Evolutionary conservation across 148 eudicot genomes (phyloP).

Genomic region (Arbutus unedo): DNA sequence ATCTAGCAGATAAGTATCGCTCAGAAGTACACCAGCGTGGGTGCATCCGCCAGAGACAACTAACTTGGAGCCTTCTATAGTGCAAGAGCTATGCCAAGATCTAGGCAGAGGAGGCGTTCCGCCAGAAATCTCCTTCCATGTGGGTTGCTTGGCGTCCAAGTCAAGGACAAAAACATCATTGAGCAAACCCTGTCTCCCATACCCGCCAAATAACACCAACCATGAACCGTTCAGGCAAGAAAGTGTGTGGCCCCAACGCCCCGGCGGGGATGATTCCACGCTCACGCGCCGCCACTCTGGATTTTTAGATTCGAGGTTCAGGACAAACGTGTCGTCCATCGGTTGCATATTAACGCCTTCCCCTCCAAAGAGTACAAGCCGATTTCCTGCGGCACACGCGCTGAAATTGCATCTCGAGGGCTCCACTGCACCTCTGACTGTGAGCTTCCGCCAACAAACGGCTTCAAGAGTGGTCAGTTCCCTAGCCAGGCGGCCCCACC

Average conservation of each 20-base stretch:
- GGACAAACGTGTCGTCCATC: slow-evolving; percentile 83
- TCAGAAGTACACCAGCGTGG: slow-evolving; percentile 74
- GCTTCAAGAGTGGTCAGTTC: slow-evolving; percentile 90
- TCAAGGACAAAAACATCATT: slow-evolving; percentile 82
- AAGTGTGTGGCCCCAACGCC: slow-evolving; percentile 89
- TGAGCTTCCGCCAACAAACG: slow-evolving; percentile 71
- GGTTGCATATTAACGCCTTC: slow-evolving; percentile 91
- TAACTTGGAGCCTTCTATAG: slow-evolving; percentile 75
- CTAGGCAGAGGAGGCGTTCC: slow-evolving; percentile 73
- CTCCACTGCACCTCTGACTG: slow-evolving; percentile 74
- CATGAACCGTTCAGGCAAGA: slow-evolving; percentile 67
- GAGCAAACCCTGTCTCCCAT: slow-evolving; percentile 67
- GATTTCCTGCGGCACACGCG: slow-evolving; percentile 81
- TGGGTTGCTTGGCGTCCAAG: slow-evolving; percentile 75
- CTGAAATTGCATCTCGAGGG: slow-evolving; percentile 91
- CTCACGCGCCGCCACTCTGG: slow-evolving; percentile 77
- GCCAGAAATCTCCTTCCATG: slow-evolving; percentile 70
- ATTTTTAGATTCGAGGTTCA: slow-evolving; percentile 57
- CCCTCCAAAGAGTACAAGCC: slow-evolving; percentile 86
- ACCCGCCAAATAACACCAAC: slow-evolving; percentile 78
- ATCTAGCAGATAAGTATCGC: slow-evolving; percentile 65
- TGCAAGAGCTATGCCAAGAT: slow-evolving; percentile 93
- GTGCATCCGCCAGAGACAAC: slow-evolving; percentile 89
- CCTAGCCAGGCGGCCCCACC: slow-evolving; percentile 88
- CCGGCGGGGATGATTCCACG: slow-evolving; percentile 75